A percentile compares a stretch with the other conserved stretches of the same genome.
These are phyloP conservation scores for Mastigamoeba balamuthi DNA, from an alignment of 78 protist genomes.

Conservation along the genomic window DNA sequence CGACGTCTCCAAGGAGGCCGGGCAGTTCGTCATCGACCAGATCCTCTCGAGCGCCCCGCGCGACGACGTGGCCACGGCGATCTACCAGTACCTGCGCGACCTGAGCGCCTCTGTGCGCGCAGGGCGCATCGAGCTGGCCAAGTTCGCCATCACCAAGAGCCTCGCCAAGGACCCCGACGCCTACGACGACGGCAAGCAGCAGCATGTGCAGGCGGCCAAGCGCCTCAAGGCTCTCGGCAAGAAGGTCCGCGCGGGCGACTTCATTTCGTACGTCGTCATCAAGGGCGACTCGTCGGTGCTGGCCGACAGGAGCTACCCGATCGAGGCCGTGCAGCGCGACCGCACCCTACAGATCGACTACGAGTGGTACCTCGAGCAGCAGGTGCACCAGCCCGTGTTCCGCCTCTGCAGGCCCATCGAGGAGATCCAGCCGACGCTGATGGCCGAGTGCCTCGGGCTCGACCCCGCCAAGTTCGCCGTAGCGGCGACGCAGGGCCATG, in stretches of 20 bases:
- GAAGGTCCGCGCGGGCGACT: conserved; percentile 64
- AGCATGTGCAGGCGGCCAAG: no score
- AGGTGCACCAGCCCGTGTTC: conserved; percentile 23
- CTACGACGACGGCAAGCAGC: no score
- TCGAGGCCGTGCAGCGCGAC: background rate
- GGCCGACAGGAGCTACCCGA: conserved; percentile 10
- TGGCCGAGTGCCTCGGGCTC: no score
- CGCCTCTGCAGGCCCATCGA: no score
- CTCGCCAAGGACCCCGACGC: no score
- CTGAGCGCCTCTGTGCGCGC: conserved; percentile 2
- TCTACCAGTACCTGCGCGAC: conserved; percentile 2
- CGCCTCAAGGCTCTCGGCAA: no score
- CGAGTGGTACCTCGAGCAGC: conserved; percentile 45
- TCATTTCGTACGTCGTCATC: conserved; percentile 83
- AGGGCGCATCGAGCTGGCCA: conserved; percentile 11
- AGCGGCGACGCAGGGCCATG: no score
- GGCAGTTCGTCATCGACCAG: conserved; percentile 46
- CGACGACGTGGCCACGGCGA: conserved; percentile 6
- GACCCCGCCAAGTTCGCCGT: no score
- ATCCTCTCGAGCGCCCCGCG: conserved; percentile 24
- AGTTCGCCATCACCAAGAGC: conserved; percentile 66
- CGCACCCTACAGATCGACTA: conserved; percentile 2
- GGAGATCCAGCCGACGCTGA: no score
- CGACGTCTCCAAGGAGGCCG: conserved; percentile 55
- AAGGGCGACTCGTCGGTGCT: conserved; percentile 4